Percentiles rank a stretch among this genome's conserved stretches.
Conservation (phyloP, 495 filamentous ascomycete genomes). For the Hypoxylon intermedium region DNA sequence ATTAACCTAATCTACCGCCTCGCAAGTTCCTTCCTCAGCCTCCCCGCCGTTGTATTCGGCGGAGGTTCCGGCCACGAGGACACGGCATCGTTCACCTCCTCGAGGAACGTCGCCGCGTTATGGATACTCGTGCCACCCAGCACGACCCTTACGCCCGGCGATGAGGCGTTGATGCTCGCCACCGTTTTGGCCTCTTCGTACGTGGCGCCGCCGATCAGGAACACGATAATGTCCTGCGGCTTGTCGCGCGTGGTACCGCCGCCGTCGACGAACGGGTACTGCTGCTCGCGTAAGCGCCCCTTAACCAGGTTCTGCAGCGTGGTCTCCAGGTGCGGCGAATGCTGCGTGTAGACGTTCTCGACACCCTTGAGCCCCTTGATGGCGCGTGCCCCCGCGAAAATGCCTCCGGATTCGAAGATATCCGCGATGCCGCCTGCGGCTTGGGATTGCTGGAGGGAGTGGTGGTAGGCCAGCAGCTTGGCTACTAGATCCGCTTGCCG, state of each 20-base stretch:
- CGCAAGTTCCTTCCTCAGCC: slow-evolving; percentile 71
- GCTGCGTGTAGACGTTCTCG: slow-evolving; percentile 98
- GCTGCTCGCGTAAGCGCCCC: slow-evolving; percentile 79
- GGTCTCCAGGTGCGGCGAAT: slow-evolving; percentile 84
- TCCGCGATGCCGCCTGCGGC: slow-evolving; percentile 80
- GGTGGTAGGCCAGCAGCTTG: slow-evolving; percentile 81
- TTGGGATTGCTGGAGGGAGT: slow-evolving; percentile 76
- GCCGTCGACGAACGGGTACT: slow-evolving; percentile 92
- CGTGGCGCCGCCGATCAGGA: slow-evolving; percentile 89
- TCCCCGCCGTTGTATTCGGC: slow-evolving; percentile 71
- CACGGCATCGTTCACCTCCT: slow-evolving; percentile 83
- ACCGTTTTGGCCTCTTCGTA: slow-evolving; percentile 97
- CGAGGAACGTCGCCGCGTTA: slow-evolving; percentile 85
- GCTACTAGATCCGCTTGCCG: slow-evolving; percentile 75
- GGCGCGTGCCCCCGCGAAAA: slow-evolving; percentile 87
- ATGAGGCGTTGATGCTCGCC: slow-evolving; percentile 87
- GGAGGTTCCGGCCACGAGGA: slow-evolving; percentile 78
- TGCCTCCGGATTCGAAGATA: slow-evolving; percentile 87
- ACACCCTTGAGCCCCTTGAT: slow-evolving; percentile 97
- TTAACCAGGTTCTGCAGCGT: slow-evolving; percentile 93
- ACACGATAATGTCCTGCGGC: slow-evolving; percentile 93
- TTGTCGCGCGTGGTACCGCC: slow-evolving; percentile 85
- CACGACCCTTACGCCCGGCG: slow-evolving; percentile 86
- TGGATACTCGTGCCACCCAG: slow-evolving; percentile 84
- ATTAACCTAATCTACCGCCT: slow-evolving; percentile 47